Conservation (phyloP, 2,329 filamentous ascomycete genomes). For the Stemphylium lycopersici region DNA sequence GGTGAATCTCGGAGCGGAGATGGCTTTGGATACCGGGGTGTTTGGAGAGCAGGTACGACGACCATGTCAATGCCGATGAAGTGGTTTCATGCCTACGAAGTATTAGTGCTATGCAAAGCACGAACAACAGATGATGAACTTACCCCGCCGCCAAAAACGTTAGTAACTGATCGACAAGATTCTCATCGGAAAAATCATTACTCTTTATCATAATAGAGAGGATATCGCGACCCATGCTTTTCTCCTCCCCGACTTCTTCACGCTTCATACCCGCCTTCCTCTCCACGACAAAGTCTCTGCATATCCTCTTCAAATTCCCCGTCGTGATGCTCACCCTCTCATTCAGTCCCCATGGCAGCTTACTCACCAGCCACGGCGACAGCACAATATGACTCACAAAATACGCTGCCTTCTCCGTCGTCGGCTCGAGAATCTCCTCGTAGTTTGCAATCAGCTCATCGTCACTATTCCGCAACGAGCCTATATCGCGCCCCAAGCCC, state of each 20-base stretch:
- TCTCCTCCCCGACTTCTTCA: constrained; percentile 30
- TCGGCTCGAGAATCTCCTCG: constrained; percentile 55
- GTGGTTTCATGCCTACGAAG: constrained; percentile 72
- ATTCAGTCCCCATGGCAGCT: constrained; percentile 58
- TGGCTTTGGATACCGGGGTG: constrained; percentile 69
- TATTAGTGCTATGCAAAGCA: not conserved
- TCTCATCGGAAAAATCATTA: constrained; percentile 59
- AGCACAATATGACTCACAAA: constrained; percentile 50
- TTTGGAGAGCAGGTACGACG: constrained; percentile 70
- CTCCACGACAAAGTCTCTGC: constrained; percentile 55
- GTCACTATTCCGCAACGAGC: constrained; percentile 49
- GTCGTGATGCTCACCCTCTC: constrained; percentile 48
- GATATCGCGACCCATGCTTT: constrained; percentile 49
- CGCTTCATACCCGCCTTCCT: constrained; percentile 51
- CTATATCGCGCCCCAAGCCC: constrained; percentile 53
- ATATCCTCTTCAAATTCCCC: constrained; percentile 49
- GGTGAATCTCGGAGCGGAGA: constrained; percentile 71
- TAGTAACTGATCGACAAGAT: constrained; percentile 62
- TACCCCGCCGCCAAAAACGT: constrained; percentile 63
- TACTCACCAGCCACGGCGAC: constrained; percentile 46
- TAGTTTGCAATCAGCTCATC: constrained; percentile 53
- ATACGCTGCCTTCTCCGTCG: constrained; percentile 55
- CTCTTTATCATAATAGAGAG: constrained; percentile 59
- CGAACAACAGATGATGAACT: constrained; percentile 22
- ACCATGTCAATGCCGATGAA: constrained; percentile 76